phyloP scores from a whole-genome alignment of 2,329 filamentous ascomycete species.

The Epichloe brachyelytri region DNA sequence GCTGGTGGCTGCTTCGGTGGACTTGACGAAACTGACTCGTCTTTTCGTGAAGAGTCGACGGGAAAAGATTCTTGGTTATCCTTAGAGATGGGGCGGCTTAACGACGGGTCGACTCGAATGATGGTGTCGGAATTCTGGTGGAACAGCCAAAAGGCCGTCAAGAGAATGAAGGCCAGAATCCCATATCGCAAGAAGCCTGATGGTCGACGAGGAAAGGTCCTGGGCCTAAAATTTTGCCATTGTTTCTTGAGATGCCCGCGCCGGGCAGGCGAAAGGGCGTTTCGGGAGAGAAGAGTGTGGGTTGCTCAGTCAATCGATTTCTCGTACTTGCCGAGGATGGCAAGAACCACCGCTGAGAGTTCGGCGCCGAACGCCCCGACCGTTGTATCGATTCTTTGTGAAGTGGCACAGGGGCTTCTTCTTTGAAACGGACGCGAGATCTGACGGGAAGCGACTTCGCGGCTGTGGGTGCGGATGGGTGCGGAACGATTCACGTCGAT shows the following conservation, averaged over 20 bases:
- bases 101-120: not conserved
- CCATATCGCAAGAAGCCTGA: conserved; percentile 30
- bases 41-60: not conserved
- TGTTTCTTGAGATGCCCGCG: not conserved
- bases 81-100: not conserved
- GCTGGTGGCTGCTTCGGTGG: not conserved
- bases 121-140: conserved; percentile 9
- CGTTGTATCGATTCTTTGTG: too few species aligned
- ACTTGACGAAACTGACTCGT: not conserved
- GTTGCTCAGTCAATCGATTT: not conserved
- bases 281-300: not conserved
- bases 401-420: too few species aligned
- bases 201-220: conserved; percentile 11
- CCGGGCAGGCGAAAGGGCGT: not conserved
- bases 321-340: not conserved
- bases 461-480: too few species aligned
- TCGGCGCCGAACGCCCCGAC: too few species aligned
- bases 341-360: not conserved
- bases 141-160: conserved; percentile 19
- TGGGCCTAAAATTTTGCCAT: conserved; percentile 7
- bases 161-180: conserved; percentile 23
- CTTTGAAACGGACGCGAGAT: too few species aligned
- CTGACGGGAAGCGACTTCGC: too few species aligned
- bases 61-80: not conserved
- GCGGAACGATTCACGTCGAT: too few species aligned